Evolutionary conservation across 768 basidiomycete genomes (phyloP).

Genomic region (Hygrophoropsis aurantiaca): DNA sequence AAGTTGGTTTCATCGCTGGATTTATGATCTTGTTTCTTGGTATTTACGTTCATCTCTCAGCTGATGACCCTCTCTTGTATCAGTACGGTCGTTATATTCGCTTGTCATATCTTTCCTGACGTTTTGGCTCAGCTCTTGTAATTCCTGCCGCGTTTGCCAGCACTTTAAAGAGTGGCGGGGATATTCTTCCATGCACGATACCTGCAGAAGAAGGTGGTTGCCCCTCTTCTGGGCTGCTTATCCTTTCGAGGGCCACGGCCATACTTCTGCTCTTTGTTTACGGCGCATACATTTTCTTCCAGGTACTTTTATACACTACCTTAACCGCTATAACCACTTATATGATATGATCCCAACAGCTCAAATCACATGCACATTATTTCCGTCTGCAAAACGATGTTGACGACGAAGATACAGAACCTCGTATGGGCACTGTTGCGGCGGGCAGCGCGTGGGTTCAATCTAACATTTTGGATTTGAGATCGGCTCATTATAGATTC

Average conservation of each 20-base stretch:
- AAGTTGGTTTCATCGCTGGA: slow-evolving; percentile 14
- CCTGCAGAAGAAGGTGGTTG: slow-evolving; percentile 13
- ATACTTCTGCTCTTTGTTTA: slow-evolving; percentile 75
- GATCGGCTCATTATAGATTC: slow-evolving; percentile 1
- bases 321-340: slow-evolving; percentile 4
- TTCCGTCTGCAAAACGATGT: slow-evolving; percentile 43
- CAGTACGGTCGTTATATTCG: slow-evolving; percentile 44
- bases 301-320: slow-evolving; percentile 40
- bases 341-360: slow-evolving; percentile 37
- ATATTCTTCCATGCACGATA: slow-evolving; percentile 1
- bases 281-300: slow-evolving; percentile 72
- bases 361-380: slow-evolving; percentile 68
- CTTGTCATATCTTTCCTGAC: slow-evolving; percentile 5
- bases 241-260: slow-evolving; percentile 81
- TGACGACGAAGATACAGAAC: slow-evolving; percentile 34
- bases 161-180: slow-evolving; percentile 26
- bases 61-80: slow-evolving; percentile 87
- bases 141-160: slow-evolving; percentile 86
- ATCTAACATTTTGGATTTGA: too few species aligned
- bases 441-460: slow-evolving; percentile 52
- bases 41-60: slow-evolving; percentile 50
- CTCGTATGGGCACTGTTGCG: slow-evolving; percentile 67
- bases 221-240: slow-evolving; percentile 50
- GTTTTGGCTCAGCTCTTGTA: slow-evolving; percentile 64
- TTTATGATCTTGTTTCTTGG: slow-evolving; percentile 22